Conservation (phyloP, 176 grass and related monocot species). For the Musa troglodytarum region DNA sequence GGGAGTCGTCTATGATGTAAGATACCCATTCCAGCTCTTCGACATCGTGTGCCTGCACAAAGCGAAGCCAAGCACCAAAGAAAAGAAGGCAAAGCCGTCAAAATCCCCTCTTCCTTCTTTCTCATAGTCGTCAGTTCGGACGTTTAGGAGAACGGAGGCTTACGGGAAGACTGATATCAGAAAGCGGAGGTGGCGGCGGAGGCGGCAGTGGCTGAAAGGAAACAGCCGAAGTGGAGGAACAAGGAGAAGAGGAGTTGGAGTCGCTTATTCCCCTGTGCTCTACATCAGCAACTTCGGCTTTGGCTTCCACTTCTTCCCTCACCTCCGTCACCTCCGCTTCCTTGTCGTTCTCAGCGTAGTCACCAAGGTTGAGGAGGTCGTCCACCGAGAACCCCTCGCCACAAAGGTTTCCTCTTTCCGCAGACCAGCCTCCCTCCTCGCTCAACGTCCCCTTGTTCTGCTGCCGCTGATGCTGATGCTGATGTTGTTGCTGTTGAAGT, state of each 20-base stretch:
- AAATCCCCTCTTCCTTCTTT: conserved; percentile 8
- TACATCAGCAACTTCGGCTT: not conserved
- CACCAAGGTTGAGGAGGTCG: conserved; percentile 82
- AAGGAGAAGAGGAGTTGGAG: conserved; percentile 1
- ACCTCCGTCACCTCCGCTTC: conserved; percentile 18
- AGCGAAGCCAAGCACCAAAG: conserved; percentile 14
- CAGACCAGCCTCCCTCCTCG: conserved; percentile 20
- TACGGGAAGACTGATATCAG: conserved; percentile 65
- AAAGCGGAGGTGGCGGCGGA: conserved; percentile 20
- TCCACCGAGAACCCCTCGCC: conserved; percentile 73
- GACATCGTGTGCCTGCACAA: conserved; percentile 54
- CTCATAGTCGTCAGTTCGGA: not conserved
- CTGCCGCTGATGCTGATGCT: conserved; percentile 8
- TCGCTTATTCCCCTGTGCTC: not conserved
- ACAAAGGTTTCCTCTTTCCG: conserved; percentile 19
- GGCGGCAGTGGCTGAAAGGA: conserved; percentile 24
- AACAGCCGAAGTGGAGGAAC: conserved; percentile 23
- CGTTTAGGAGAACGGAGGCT: conserved; percentile 8
- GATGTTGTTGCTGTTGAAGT: too few species aligned
- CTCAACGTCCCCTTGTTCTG: conserved; percentile 12
- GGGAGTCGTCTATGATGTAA: conserved; percentile 79
- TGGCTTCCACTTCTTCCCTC: conserved; percentile 10
- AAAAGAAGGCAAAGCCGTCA: not conserved
- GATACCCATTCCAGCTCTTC: conserved; percentile 95
- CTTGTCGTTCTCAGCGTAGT: conserved; percentile 40